phyloP scores from a whole-genome alignment of 1,284 basidiomycete genomes.

The Trichosporon asahii region DNA sequence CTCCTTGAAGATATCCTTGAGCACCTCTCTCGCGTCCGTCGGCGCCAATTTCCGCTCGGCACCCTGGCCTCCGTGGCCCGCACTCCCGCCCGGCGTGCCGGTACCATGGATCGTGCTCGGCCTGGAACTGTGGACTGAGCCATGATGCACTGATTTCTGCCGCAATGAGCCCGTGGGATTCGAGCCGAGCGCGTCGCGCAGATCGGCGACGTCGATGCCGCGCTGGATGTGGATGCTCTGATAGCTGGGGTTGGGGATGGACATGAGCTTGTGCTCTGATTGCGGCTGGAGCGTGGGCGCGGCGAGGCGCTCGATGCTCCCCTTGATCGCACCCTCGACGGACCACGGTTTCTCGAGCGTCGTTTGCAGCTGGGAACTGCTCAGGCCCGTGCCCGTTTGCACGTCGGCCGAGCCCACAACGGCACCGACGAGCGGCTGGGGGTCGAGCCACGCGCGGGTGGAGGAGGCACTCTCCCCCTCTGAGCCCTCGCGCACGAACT shows the following conservation, averaged over 20 bases:
- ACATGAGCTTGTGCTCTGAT: conserved; percentile 59
- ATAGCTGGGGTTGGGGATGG: conserved; percentile 78
- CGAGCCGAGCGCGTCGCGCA: conserved; percentile 67
- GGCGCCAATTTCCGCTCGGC: neutral
- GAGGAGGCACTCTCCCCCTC: conserved; percentile 40
- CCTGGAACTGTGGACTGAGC: neutral
- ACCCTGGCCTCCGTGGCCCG: neutral
- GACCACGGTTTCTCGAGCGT: conserved; percentile 65
- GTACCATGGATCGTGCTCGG: neutral
- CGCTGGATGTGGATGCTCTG: conserved; percentile 66
- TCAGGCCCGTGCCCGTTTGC: conserved; percentile 63
- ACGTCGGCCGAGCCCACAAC: conserved; percentile 59
- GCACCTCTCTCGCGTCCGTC: conserved; percentile 38
- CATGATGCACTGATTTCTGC: neutral
- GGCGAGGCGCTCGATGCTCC: conserved; percentile 54
- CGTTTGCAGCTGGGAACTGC: conserved; percentile 58
- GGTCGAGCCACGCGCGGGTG: conserved; percentile 54
- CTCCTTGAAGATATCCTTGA: conserved; percentile 52
- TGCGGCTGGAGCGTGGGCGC: conserved; percentile 8
- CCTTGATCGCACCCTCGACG: conserved; percentile 66
- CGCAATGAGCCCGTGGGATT: neutral
- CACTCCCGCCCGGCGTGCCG: neutral
- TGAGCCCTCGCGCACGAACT: conserved; percentile 38
- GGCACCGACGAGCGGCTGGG: conserved; percentile 58
- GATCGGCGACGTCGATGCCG: conserved; percentile 70